These are phyloP conservation scores for Amanita exitialis DNA, from an alignment of 768 basidiomycete genomes.

Conservation along the genomic window DNA sequence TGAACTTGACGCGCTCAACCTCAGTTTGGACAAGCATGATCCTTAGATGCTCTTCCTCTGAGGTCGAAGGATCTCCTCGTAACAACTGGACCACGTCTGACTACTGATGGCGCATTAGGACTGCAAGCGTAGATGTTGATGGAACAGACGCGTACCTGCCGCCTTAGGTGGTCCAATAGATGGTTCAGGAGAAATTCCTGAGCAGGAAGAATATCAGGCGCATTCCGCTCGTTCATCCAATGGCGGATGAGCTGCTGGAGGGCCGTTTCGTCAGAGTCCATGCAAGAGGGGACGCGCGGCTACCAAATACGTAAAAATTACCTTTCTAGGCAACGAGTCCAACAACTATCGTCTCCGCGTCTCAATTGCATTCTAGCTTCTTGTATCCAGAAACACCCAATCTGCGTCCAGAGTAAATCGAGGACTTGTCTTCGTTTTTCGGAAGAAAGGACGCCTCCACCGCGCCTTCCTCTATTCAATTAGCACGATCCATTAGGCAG, in stretches of 20 bases:
- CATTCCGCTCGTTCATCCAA: conserved; percentile 81
- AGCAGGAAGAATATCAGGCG: conserved; percentile 69
- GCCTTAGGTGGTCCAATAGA: conserved; percentile 66
- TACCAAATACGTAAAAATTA: not conserved
- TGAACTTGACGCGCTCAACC: conserved; percentile 88
- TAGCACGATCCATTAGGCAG: too few species aligned
- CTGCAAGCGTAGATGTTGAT: conserved; percentile 2
- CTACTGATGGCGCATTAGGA: conserved; percentile 27
- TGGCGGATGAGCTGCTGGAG: conserved; percentile 65
- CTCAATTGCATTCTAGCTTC: too few species aligned
- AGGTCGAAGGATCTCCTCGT: conserved; percentile 71
- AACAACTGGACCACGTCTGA: conserved; percentile 69
- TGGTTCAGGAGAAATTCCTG: conserved; percentile 59
- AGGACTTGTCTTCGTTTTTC: too few species aligned
- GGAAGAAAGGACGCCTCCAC: too few species aligned
- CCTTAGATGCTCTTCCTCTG: conserved; percentile 88
- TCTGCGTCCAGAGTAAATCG: too few species aligned
- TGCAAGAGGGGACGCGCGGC: not conserved
- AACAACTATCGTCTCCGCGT: too few species aligned
- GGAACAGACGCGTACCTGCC: conserved; percentile 46
- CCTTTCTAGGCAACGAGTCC: not conserved
- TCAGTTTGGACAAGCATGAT: conserved; percentile 93
- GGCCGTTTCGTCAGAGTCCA: conserved; percentile 37
- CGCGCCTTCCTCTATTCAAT: too few species aligned
- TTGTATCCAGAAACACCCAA: too few species aligned